A percentile compares a stretch with the other conserved stretches of the same genome.
phyloP scores from a whole-genome alignment of 2,329 filamentous ascomycete species.

The Neofusicoccum sp. region DNA sequence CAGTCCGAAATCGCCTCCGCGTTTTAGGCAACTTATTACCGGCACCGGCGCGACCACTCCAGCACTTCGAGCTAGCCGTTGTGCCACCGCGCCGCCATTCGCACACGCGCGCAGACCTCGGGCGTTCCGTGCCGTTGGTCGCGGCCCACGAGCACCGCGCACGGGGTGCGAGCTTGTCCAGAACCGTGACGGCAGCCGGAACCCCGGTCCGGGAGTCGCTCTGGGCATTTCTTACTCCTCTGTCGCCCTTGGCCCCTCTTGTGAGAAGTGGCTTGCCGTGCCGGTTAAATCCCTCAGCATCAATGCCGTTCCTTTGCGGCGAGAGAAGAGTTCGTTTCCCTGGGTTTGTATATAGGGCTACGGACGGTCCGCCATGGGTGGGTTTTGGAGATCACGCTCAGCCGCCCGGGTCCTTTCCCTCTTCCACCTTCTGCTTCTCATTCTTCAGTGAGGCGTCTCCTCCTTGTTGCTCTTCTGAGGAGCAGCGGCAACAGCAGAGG shows the following conservation, averaged over 20 bases:
- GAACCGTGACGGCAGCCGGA: background rate
- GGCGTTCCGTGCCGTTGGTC: background rate
- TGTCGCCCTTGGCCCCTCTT: background rate
- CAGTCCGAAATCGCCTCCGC: background rate
- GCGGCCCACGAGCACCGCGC: background rate
- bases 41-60: background rate
- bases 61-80: background rate
- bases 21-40: constrained; percentile 2
- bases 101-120: background rate
- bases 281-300: constrained; percentile 4
- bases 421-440: background rate
- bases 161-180: background rate
- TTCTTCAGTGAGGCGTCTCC: background rate
- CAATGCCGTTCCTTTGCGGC: background rate
- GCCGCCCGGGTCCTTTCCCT: background rate
- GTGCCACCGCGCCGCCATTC: background rate
- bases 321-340: background rate
- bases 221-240: constrained; percentile 12
- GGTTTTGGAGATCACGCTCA: background rate
- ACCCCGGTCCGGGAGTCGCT: constrained; percentile 11
- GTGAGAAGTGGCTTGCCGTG: constrained; percentile 6
- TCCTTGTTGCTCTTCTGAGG: too few species aligned
- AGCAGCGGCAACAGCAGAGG: background rate
- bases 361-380: background rate
- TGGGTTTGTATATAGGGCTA: constrained; percentile 1